These are phyloP conservation scores for Leccinum pallidistipes DNA, from an alignment of 1,284 basidiomycete genomes.

Conservation along the genomic window DNA sequence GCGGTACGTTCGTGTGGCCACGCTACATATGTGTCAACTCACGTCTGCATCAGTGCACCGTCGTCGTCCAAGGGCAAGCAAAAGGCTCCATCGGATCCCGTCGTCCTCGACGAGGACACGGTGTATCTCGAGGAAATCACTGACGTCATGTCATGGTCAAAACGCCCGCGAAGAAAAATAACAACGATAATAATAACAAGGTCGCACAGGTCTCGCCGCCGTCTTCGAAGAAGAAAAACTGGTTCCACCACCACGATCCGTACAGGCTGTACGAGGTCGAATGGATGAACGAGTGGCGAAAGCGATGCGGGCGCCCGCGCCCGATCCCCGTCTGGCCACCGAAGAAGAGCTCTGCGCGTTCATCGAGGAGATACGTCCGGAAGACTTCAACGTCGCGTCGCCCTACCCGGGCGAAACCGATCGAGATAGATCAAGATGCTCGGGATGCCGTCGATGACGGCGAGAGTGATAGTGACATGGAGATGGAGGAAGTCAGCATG, in stretches of 20 bases:
- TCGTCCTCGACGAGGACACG: constrained; percentile 63
- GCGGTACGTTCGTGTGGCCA: constrained; percentile 32
- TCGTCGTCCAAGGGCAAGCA: constrained; percentile 41
- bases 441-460: no score
- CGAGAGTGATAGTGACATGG: no score
- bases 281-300: constrained; percentile 60
- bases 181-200: no score
- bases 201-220: constrained; percentile 40
- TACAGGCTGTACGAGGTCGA: constrained; percentile 80
- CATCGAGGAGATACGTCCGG: neutral
- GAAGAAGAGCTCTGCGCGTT: no score
- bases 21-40: no score
- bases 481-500: no score
- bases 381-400: no score
- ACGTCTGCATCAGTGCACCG: neutral
- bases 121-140: constrained; percentile 90
- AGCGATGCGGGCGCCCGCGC: constrained; percentile 55
- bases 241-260: constrained; percentile 79
- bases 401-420: no score
- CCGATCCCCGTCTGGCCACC: constrained; percentile 67
- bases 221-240: constrained; percentile 52
- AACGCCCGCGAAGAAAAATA: constrained; percentile 46
- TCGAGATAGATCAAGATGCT: no score
- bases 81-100: constrained; percentile 41
- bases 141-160: constrained; percentile 41